These are phyloP conservation scores for Nigrograna mackinnonii DNA, from an alignment of 2,329 filamentous ascomycete species.

Conservation along the genomic window DNA sequence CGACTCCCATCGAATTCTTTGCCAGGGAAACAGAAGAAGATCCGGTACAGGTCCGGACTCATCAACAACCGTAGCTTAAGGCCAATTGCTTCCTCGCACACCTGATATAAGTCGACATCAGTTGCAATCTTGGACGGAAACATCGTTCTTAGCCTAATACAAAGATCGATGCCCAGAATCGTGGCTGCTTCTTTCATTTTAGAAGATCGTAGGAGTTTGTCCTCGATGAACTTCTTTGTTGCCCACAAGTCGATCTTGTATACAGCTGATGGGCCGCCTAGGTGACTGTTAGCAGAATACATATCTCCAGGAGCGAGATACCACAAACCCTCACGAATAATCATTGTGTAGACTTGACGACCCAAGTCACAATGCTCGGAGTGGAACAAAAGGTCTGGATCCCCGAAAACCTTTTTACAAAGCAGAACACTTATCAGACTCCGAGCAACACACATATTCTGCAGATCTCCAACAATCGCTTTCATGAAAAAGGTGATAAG, in stretches of 20 bases:
- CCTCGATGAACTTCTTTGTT: slow-evolving; percentile 9
- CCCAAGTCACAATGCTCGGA: slow-evolving; percentile 4
- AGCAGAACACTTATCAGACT: slow-evolving; percentile 12
- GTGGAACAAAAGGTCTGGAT: slow-evolving; percentile 8
- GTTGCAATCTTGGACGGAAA: not conserved
- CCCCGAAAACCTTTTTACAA: slow-evolving; percentile 10
- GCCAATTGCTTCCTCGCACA: slow-evolving; percentile 3
- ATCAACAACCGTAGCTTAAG: slow-evolving; percentile 14
- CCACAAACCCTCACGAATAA: slow-evolving; percentile 6
- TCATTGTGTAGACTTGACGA: slow-evolving; percentile 4
- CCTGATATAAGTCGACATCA: not conserved
- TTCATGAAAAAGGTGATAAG: not conserved
- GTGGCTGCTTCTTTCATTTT: not conserved
- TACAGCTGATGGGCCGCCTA: slow-evolving; percentile 5
- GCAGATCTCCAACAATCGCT: not conserved
- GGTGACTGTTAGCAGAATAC: not conserved
- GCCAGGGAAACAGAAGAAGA: slow-evolving; percentile 10
- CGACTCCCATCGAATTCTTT: slow-evolving; percentile 6
- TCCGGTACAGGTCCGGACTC: slow-evolving; percentile 10
- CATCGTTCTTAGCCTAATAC: not conserved
- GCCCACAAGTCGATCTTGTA: slow-evolving; percentile 7
- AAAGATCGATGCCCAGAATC: not conserved
- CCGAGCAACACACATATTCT: slow-evolving; percentile 3
- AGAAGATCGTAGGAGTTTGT: slow-evolving; percentile 1
- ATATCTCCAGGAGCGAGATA: not conserved